phyloP scores from a whole-genome alignment of 2,329 filamentous ascomycete species.

The Magnaporthales sp. region DNA sequence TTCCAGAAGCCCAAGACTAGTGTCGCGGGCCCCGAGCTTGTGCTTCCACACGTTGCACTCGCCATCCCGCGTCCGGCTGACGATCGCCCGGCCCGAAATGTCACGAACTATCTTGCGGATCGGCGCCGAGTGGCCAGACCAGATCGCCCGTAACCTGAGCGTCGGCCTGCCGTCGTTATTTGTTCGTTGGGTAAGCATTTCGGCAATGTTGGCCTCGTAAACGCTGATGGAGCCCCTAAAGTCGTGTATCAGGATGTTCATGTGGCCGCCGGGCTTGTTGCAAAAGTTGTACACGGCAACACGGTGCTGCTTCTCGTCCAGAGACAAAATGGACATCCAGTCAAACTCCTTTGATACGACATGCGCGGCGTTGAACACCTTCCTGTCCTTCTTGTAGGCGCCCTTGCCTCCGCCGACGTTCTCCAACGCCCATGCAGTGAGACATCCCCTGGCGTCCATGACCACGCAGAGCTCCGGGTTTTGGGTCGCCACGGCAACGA shows the following conservation, averaged over 20 bases:
- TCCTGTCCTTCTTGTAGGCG: background rate
- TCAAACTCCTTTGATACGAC: slow-evolving; percentile 51
- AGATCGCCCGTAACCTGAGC: slow-evolving; percentile 54
- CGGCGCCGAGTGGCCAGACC: slow-evolving; percentile 76
- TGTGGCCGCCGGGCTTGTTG: slow-evolving; percentile 50
- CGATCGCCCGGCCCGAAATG: slow-evolving; percentile 67
- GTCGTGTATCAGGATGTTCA: slow-evolving; percentile 71
- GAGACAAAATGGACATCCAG: slow-evolving; percentile 23
- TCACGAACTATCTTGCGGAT: slow-evolving; percentile 84
- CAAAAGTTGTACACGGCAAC: slow-evolving; percentile 68
- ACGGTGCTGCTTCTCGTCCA: slow-evolving; percentile 28
- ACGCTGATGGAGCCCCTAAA: slow-evolving; percentile 81
- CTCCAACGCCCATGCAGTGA: slow-evolving; percentile 90
- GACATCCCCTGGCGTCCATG: slow-evolving; percentile 71
- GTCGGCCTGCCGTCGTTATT: slow-evolving; percentile 39
- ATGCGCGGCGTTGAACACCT: slow-evolving; percentile 81
- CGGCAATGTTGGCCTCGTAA: slow-evolving; percentile 69
- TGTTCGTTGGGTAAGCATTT: slow-evolving; percentile 66
- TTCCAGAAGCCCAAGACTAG: slow-evolving; percentile 23
- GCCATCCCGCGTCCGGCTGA: slow-evolving; percentile 70
- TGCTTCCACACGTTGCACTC: slow-evolving; percentile 83
- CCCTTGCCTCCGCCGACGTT: slow-evolving; percentile 54
- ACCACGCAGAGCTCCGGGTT: slow-evolving; percentile 82
- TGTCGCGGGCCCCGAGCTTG: slow-evolving; percentile 43
- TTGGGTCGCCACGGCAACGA: slow-evolving; percentile 78